Evolutionary conservation across 148 eudicot genomes (phyloP), one percentile per base, ranked within the genome.

Genomic region (Rhododendron simsii): DNA sequence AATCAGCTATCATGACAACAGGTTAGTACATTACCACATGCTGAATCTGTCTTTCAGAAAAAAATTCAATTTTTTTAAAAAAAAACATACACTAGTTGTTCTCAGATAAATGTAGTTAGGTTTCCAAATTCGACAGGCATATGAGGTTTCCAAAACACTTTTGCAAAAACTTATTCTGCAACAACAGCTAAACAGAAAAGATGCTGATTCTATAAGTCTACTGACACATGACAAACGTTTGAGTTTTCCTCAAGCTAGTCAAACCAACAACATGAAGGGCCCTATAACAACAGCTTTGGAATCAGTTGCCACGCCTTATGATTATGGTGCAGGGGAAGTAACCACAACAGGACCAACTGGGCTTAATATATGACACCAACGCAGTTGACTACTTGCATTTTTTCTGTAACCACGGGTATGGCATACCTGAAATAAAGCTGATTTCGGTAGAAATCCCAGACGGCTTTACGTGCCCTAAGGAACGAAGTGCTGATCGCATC

Each of bases 1-100:
- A 86, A 81, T 95, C 98, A 71, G 94, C 98, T 55, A 91, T 95
- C 71, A 93, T 95, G 96, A 95, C 98, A 53, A 88, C 98, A 63
- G 97, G 98, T 92, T 82, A 65, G 85, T 67, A 51, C 2, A 3
- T 21, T 1, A 28, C 9, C 5, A 80, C 83, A 80, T 71, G 35
- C 63, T 20, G 30, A 21, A 8, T 20, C 28, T 57, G 63, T 3
- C 63, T 4, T 4, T 59, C 9, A 5, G 5, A 59, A 59, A 18
- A 3, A 20, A 55, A 20, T 44, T 45, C 81, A 21, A 5, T 3
- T 41, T 35, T 39, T 7, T 33, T 33, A 33, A 33, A 39, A 77
- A 77, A 30, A 16, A 2, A 26, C 13, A 65, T 9, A 65, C 33
- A 2, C 15, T n/a, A 65, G 33, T 65, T 0, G 14, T 63, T 65